Evolutionary conservation across 2,329 filamentous ascomycete genomes (phyloP), one percentile per base, ranked within the genome.

Genomic region (Aspergillus ustus): DNA sequence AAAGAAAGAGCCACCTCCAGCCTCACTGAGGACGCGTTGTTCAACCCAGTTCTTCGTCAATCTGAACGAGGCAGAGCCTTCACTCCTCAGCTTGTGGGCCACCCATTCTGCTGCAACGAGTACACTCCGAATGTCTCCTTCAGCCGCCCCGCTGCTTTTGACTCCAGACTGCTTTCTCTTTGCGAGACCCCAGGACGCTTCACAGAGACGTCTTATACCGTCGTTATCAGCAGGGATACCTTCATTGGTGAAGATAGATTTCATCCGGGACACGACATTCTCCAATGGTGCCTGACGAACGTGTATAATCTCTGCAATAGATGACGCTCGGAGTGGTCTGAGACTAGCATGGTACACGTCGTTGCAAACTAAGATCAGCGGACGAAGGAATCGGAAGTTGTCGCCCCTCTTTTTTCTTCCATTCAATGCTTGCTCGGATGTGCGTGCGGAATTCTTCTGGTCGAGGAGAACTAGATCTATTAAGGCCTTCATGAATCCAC

Each of bases 301-400:
- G 72, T 96, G 93, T 22, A 99, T 89, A 44, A 98, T 88, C 75
- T 99, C 95, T 0, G 94, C 95, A 53, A 95, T 80, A 6, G 83
- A 87, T 0, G 92, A 93, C 66, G 94, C 91, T n/a, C 95, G 88
- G 7, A 99, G 82, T 0, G 92, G 93, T 29, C 93, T 87, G 45
- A 99, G 83, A 20, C 93, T 91, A 4, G 94, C 89, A 68, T 97
- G 93, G 72, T 99, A 99, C 1, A 98, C 88, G 75, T 99, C 96
- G 70, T 99, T 99, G 81, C 95, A 99, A 69, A 99, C 95, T 52
- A 99, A 83, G 54, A 99, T 92, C 31, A 99, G 82, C 0, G 95
- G 95, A 50, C 95, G 85, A 78, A 96, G 86, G 64, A 97, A 85
- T 46, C 91, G 87, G 73, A 99, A 99, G 61, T 89, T 90, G 70